Evolutionary conservation across 495 filamentous ascomycete genomes (phyloP).

Genomic region (Hypoxylon rickii): DNA sequence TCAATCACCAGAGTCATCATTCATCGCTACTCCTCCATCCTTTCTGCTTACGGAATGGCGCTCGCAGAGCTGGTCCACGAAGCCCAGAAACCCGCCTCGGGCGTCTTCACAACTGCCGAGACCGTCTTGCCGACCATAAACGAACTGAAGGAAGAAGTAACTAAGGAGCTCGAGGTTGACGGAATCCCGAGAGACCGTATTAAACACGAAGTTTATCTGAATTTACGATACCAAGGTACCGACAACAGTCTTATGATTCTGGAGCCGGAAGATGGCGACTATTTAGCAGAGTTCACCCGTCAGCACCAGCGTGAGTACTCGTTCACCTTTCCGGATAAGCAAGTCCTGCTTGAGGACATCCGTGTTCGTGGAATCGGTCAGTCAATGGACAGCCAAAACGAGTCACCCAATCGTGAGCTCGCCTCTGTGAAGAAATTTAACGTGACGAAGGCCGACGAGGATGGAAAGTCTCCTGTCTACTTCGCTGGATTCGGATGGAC

Average conservation of each 20-base stretch:
- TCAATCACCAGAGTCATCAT: constrained; percentile 75
- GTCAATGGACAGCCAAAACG: constrained; percentile 55
- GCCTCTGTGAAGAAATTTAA: background rate
- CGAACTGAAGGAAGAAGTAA: constrained; percentile 62
- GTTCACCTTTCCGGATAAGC: constrained; percentile 71
- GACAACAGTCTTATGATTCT: constrained; percentile 74
- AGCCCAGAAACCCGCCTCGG: constrained; percentile 60
- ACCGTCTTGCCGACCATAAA: constrained; percentile 39
- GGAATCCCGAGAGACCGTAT: constrained; percentile 65
- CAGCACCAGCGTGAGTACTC: constrained; percentile 81
- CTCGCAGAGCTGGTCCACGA: constrained; percentile 83
- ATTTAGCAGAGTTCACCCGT: constrained; percentile 57
- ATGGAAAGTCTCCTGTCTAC: constrained; percentile 52
- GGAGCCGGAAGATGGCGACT: constrained; percentile 57
- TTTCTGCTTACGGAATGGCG: no score
- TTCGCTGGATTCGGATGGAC: constrained; percentile 69
- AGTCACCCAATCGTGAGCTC: constrained; percentile 30
- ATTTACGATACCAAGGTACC: constrained; percentile 73
- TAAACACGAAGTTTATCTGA: constrained; percentile 71
- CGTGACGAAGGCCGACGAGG: constrained; percentile 49
- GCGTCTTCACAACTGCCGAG: background rate
- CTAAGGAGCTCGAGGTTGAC: constrained; percentile 58
- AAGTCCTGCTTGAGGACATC: constrained; percentile 71
- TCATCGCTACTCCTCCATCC: constrained; percentile 76
- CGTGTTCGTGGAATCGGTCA: constrained; percentile 76